phyloP scores from a whole-genome alignment of 768 basidiomycete genomes.

The Collybiopsis luxurians region DNA sequence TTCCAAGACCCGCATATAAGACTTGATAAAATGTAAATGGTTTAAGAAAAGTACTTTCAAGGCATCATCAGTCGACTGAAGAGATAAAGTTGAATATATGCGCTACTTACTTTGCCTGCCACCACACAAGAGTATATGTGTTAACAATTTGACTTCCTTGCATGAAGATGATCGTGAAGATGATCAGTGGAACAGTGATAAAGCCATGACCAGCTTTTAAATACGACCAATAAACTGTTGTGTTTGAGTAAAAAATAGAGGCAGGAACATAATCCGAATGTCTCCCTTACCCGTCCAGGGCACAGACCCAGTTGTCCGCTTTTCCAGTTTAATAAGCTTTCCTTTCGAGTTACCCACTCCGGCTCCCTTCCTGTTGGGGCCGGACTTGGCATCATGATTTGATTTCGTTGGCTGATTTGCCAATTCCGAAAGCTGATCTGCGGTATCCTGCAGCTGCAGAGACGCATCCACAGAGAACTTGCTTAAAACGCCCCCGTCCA shows the following conservation, averaged over 20 bases:
- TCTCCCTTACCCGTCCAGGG: slow-evolving; percentile 38
- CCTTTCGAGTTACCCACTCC: slow-evolving; percentile 67
- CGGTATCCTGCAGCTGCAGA: too few relatives aligned
- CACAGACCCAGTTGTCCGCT: slow-evolving; percentile 60
- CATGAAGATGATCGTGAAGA: slow-evolving; percentile 52
- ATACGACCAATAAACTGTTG: slow-evolving; percentile 57
- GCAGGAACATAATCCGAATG: slow-evolving; percentile 3
- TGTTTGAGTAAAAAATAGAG: background rate
- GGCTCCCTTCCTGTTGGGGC: slow-evolving; percentile 25
- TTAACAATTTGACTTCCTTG: slow-evolving; percentile 60
- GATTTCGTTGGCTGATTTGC: slow-evolving; percentile 29
- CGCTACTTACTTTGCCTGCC: slow-evolving; percentile 55
- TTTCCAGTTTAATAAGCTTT: slow-evolving; percentile 62
- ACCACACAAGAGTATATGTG: slow-evolving; percentile 69
- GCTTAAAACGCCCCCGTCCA: slow-evolving; percentile 43
- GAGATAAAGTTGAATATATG: background rate
- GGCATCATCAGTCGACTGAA: background rate
- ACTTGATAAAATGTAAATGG: slow-evolving; percentile 61
- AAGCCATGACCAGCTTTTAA: slow-evolving; percentile 51
- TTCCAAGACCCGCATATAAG: slow-evolving; percentile 59
- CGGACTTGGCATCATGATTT: slow-evolving; percentile 14
- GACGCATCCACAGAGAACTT: slow-evolving; percentile 29
- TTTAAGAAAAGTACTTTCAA: slow-evolving; percentile 39
- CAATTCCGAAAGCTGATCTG: too few relatives aligned
- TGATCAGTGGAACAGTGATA: slow-evolving; percentile 46